Evolutionary conservation across 768 basidiomycete genomes (phyloP), one percentile per base, ranked within the genome.

Genomic region (Lepiota brunneoincarnata): DNA sequence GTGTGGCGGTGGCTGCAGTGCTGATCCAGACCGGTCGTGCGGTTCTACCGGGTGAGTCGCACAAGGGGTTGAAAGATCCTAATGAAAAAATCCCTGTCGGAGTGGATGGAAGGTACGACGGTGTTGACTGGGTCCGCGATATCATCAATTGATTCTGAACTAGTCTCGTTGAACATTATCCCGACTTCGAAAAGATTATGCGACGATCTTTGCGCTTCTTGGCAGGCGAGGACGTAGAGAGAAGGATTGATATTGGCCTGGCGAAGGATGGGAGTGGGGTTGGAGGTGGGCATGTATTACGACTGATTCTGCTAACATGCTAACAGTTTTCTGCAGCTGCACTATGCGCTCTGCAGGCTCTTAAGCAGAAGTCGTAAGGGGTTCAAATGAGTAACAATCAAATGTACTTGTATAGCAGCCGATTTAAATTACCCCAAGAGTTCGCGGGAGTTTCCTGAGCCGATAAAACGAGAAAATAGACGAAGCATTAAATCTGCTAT

Each of bases 191-290:
- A 62, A 73, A 77, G 12, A 80, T 79, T 11, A 73, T 97, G 50
- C 80, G 93, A 15, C 83, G 84, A 40, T 86, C 94, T 0, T 68
- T 99, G 47, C 74, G 81, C n/a, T 65, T 72, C 2, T 64, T 98
- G 18, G 82, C 98, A 2, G 96, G 96, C 2, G 75, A 81, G 37
- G 84, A 90, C 28, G 84, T 90, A 6, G 93, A 95, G 74, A 76
- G 82, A 63, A 75, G 83, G 26, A 84, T 97, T 0, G 79, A 87
- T 45, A 90, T 98, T 62, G 96, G 93, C 35, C 67, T 98, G 66
- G 97, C 97, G 3, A 98, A 97, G 69, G 97, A 99, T 61, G 97
- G 97, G 11, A 95, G 92, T 63, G 97, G 96, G 35, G 93, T 94
- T 38, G 97, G 97, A 65, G 96, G 95, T 97, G 69, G 72, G 89